A percentile compares a stretch with the other conserved stretches of the same genome.
Conservation (phyloP, 805 yeast species). For the Vanderwaltozyma verrucispora region DNA sequence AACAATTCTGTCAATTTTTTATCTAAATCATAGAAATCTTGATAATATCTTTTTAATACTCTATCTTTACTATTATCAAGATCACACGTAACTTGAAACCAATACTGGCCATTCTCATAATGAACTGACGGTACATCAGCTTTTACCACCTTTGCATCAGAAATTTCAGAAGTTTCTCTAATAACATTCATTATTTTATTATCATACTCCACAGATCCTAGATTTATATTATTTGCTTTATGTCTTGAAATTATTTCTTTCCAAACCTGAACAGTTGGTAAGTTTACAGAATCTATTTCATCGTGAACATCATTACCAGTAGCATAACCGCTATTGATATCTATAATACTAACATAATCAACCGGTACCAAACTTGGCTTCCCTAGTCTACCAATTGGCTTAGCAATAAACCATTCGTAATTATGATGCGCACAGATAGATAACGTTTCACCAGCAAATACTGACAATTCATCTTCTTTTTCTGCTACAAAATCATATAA, state of each 20-base stretch:
- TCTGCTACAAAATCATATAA: slow-evolving; percentile 76
- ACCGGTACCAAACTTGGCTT: slow-evolving; percentile 97
- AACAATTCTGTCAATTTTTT: slow-evolving; percentile 68
- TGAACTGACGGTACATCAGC: slow-evolving; percentile 57
- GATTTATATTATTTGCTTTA: background rate
- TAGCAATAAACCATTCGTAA: slow-evolving; percentile 95
- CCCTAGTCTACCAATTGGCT: slow-evolving; percentile 86
- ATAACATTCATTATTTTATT: background rate
- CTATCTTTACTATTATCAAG: slow-evolving; percentile 56
- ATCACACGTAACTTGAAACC: slow-evolving; percentile 66
- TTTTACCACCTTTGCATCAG: no score
- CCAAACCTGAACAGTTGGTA: slow-evolving; percentile 96
- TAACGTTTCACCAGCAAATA: slow-evolving; percentile 75
- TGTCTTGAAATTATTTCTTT: slow-evolving; percentile 33
- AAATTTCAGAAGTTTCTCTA: no score
- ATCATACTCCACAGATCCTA: background rate
- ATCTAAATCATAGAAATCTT: slow-evolving; percentile 92
- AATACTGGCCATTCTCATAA: slow-evolving; percentile 75
- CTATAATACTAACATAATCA: slow-evolving; percentile 75
- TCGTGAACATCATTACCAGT: slow-evolving; percentile 43
- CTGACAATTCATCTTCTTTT: slow-evolving; percentile 71
- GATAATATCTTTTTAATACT: slow-evolving; percentile 77
- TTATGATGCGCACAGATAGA: slow-evolving; percentile 94
- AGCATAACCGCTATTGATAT: slow-evolving; percentile 52
- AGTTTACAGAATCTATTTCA: slow-evolving; percentile 53